Percentiles rank a stretch among this genome's conserved stretches.
phyloP scores from a whole-genome alignment of 1,284 basidiomycete species.

The Moesziomyces sp. region DNA sequence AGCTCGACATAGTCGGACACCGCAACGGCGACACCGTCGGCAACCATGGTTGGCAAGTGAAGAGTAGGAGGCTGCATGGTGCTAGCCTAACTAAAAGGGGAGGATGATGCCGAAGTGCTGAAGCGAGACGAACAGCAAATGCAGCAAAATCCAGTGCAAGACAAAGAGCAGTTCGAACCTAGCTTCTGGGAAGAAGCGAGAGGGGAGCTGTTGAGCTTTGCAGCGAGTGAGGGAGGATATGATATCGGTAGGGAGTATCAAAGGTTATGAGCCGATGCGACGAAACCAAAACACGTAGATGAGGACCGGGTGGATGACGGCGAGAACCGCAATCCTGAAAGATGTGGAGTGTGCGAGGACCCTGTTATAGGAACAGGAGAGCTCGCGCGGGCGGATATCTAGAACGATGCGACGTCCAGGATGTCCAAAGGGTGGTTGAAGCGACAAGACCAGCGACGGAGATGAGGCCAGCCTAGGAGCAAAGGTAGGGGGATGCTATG shows the following conservation, averaged over 20 bases:
- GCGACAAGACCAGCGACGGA: conserved; percentile 13
- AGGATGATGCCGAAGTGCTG: conserved; percentile 12
- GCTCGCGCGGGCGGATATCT: conserved; percentile 18
- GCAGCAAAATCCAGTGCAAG: conserved; percentile 8
- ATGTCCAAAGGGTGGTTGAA: conserved; percentile 5
- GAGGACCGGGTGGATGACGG: conserved; percentile 37
- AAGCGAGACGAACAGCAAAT: conserved; percentile 13
- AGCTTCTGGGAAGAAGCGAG: conserved; percentile 8
- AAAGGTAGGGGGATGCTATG: not conserved
- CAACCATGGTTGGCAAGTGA: conserved; percentile 23
- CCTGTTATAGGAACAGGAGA: conserved; percentile 14
- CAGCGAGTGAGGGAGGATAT: not conserved
- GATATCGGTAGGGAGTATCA: conserved; percentile 4
- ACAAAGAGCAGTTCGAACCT: not conserved
- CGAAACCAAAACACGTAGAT: conserved; percentile 56
- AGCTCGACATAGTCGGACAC: conserved; percentile 37
- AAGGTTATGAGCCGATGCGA: conserved; percentile 43
- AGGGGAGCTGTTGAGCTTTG: not conserved
- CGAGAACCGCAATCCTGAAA: conserved; percentile 33
- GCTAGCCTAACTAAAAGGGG: not conserved
- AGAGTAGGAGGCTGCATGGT: conserved; percentile 23
- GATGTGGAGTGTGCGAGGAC: conserved; percentile 5
- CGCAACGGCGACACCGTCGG: conserved; percentile 15
- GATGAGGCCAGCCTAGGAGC: conserved; percentile 3
- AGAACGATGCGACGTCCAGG: conserved; percentile 23